Evolutionary conservation across 1,284 basidiomycete species (phyloP).

Genomic region (Inonotus obliquus): DNA sequence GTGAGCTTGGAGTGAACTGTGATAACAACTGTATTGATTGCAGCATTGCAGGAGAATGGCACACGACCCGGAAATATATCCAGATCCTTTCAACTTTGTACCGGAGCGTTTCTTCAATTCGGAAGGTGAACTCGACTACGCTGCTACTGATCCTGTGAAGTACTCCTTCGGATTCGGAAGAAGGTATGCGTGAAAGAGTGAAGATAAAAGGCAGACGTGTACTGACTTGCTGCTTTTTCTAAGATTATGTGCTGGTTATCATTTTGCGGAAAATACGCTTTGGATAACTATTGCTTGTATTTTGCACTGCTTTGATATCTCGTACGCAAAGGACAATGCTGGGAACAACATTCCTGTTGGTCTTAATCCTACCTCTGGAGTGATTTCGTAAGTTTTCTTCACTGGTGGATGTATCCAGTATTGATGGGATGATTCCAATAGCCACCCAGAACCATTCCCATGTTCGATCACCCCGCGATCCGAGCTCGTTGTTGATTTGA

Average conservation of each 20-base stretch:
- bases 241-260: constrained; percentile 4
- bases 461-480: constrained; percentile 12
- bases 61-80: constrained; percentile 14
- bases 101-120: constrained; percentile 14
- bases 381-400: not conserved
- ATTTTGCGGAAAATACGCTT: constrained; percentile 3
- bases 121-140: constrained; percentile 12
- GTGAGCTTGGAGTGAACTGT: not conserved
- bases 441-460: constrained; percentile 10
- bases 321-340: not conserved
- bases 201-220: not conserved
- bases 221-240: not conserved
- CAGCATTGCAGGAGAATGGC: constrained; percentile 16
- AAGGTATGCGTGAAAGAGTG: not conserved
- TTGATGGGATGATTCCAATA: not conserved
- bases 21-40: no score
- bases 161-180: constrained; percentile 15
- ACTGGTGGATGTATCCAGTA: not conserved
- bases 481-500: not conserved
- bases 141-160: constrained; percentile 10
- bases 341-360: constrained; percentile 1
- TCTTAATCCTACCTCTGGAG: not conserved
- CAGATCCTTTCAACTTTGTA: constrained; percentile 13
- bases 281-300: not conserved
- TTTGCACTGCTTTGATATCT: constrained; percentile 8